These are phyloP conservation scores for Coccinonectria pachysandricola DNA, from an alignment of 2,329 filamentous ascomycete genomes.

Conservation along the genomic window DNA sequence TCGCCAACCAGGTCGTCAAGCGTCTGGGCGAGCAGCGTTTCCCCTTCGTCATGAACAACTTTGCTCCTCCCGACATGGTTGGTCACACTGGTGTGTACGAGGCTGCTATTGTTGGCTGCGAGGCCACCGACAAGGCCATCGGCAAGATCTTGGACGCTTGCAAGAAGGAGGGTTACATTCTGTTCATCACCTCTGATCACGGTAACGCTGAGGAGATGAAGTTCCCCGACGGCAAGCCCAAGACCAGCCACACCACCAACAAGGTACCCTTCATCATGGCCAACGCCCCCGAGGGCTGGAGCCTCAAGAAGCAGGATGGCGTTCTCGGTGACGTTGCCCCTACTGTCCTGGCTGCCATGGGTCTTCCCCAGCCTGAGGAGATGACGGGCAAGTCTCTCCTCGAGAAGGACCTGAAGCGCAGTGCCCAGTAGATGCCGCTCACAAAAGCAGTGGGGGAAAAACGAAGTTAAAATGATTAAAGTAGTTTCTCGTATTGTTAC, in stretches of 20 bases:
- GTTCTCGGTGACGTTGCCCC: conserved; percentile 97
- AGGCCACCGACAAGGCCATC: conserved; percentile 88
- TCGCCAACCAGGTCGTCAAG: conserved; percentile 83
- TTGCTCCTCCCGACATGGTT: conserved; percentile 98
- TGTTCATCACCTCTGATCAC: conserved; percentile 95
- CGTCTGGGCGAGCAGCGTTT: conserved; percentile 76
- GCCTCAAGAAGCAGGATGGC: conserved; percentile 69
- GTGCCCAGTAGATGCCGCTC: conserved; percentile 20
- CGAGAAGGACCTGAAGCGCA: conserved; percentile 51
- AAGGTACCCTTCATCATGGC: conserved; percentile 97
- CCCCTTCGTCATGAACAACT: conserved; percentile 99
- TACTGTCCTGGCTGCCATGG: conserved; percentile 87
- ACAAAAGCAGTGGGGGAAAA: neutral
- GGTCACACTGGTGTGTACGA: conserved; percentile 97
- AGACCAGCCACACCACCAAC: conserved; percentile 97
- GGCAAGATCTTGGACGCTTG: conserved; percentile 86
- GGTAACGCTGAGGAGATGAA: conserved; percentile 99
- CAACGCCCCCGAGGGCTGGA: conserved; percentile 86
- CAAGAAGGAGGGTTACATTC: conserved; percentile 83
- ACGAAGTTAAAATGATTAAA: neutral
- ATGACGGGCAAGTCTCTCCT: conserved; percentile 86
- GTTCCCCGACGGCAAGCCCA: conserved; percentile 87
- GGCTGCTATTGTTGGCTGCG: conserved; percentile 74
- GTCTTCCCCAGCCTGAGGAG: conserved; percentile 76
- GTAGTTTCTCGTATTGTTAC: conserved; percentile 2